Percentiles rank a stretch among this genome's conserved stretches.
Conservation (phyloP, 2,329 filamentous ascomycete species). For the Botryosphaeria agaves region DNA sequence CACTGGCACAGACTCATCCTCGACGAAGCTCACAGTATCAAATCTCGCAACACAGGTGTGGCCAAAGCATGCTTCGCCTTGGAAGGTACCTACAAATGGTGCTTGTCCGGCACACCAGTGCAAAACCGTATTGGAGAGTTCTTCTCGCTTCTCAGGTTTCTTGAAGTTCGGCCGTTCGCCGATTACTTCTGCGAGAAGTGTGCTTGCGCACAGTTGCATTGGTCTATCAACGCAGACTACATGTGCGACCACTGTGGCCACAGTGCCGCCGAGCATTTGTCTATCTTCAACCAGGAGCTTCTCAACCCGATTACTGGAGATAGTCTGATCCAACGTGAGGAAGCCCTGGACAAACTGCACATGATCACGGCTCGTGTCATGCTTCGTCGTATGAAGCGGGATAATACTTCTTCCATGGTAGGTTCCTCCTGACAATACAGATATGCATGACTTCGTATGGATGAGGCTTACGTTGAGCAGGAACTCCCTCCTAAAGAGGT, state of each 20-base stretch:
- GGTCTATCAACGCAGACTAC: constrained; percentile 57
- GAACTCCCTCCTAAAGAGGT: constrained; percentile 92
- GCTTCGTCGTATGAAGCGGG: constrained; percentile 84
- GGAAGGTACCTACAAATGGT: constrained; percentile 82
- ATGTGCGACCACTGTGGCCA: constrained; percentile 55
- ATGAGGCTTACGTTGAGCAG: too few relatives aligned
- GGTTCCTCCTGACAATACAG: neutral
- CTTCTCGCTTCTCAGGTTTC: constrained; percentile 83
- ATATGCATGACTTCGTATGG: neutral
- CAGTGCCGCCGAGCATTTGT: constrained; percentile 49
- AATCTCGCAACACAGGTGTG: constrained; percentile 72
- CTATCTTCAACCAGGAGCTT: constrained; percentile 86
- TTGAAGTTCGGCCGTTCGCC: constrained; percentile 76
- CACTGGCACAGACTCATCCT: constrained; percentile 82
- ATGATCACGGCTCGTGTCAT: constrained; percentile 87
- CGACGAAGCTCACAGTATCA: constrained; percentile 94
- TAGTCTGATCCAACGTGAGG: constrained; percentile 36
- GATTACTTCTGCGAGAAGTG: constrained; percentile 90
- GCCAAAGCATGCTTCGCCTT: constrained; percentile 91
- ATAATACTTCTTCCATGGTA: constrained; percentile 76
- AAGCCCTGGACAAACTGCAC: constrained; percentile 66
- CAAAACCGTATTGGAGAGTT: constrained; percentile 97
- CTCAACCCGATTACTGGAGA: constrained; percentile 54
- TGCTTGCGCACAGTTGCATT: constrained; percentile 64
- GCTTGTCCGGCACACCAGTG: constrained; percentile 81